Conservation (phyloP, 768 basidiomycete species). For the Auricularia sp. region DNA sequence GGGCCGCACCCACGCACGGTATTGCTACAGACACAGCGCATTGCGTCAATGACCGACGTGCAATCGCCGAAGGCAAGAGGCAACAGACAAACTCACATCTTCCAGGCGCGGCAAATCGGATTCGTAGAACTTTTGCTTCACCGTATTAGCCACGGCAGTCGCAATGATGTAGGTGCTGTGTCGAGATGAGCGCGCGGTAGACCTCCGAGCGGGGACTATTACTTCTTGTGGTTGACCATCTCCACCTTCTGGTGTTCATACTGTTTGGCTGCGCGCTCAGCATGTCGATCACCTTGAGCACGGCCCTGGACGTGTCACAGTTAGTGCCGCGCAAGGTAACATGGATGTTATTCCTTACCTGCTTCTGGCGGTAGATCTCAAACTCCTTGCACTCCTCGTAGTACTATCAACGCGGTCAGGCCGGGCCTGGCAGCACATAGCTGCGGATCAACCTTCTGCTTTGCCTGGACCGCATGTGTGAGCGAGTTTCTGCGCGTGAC, state of each 20-base stretch:
- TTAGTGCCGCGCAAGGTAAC: background rate
- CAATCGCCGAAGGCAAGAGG: constrained; percentile 5
- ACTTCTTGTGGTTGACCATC: constrained; percentile 82
- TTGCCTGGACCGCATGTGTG: constrained; percentile 31
- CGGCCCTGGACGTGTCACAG: constrained; percentile 35
- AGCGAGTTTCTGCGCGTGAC: constrained; percentile 1
- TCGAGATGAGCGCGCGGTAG: background rate
- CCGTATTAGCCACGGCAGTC: constrained; percentile 55
- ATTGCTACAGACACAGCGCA: constrained; percentile 43
- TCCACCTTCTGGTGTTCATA: constrained; percentile 65
- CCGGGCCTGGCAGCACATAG: background rate
- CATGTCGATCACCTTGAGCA: constrained; percentile 62
- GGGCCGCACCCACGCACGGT: constrained; percentile 38
- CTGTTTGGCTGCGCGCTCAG: constrained; percentile 62
- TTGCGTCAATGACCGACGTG: constrained; percentile 7
- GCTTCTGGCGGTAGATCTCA: constrained; percentile 67
- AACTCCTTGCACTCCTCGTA: constrained; percentile 69
- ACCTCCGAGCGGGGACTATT: background rate
- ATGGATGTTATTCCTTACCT: constrained; percentile 34
- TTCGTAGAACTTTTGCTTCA: constrained; percentile 62
- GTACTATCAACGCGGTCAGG: constrained; percentile 37
- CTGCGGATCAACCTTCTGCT: constrained; percentile 42
- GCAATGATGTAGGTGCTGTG: constrained; percentile 60
- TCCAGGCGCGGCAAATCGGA: constrained; percentile 59
- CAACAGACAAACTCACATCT: constrained; percentile 40